Conservation (phyloP, 1,284 basidiomycete genomes). For the Puccinia horiana region DNA sequence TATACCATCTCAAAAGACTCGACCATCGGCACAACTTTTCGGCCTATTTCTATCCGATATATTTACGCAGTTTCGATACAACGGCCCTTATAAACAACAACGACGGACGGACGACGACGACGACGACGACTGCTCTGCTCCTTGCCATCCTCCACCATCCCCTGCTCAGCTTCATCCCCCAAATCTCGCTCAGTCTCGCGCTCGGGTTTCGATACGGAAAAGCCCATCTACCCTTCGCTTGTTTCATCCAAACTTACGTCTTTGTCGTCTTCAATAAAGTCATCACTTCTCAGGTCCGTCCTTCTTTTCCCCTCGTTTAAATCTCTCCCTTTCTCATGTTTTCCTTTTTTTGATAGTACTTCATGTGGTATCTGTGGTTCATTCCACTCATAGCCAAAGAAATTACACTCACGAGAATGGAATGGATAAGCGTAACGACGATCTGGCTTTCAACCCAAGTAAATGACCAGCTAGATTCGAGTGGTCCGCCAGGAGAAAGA, state of each 20-base stretch:
- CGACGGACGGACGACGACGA: too few species aligned
- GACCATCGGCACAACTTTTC: conserved; percentile 99
- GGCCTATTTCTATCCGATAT: conserved; percentile 92
- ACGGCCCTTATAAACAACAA: too few species aligned
- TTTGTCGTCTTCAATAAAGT: conserved; percentile 98
- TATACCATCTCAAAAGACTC: conserved; percentile 85
- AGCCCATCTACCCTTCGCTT: conserved; percentile 72
- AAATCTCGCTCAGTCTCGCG: conserved; percentile 69
- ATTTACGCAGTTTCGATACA: conserved; percentile 66
- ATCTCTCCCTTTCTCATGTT: not conserved
- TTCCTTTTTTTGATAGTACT: conserved; percentile 68
- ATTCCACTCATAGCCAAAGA: conserved; percentile 71
- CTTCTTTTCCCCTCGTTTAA: not conserved
- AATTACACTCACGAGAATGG: conserved; percentile 66
- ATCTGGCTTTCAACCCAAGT: conserved; percentile 75
- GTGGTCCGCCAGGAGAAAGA: not conserved
- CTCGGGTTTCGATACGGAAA: conserved; percentile 69
- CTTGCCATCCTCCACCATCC: conserved; percentile 54
- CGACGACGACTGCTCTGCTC: not conserved
- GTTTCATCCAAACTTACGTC: conserved; percentile 84
- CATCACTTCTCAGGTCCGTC: conserved; percentile 85
- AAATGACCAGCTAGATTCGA: conserved; percentile 42
- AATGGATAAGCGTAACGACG: conserved; percentile 61
- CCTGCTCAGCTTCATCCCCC: conserved; percentile 64
- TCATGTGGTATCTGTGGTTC: conserved; percentile 93